These are phyloP conservation scores for Nepenthes alata DNA, from an alignment of 179 eudicot genomes.

Conservation along the genomic window DNA sequence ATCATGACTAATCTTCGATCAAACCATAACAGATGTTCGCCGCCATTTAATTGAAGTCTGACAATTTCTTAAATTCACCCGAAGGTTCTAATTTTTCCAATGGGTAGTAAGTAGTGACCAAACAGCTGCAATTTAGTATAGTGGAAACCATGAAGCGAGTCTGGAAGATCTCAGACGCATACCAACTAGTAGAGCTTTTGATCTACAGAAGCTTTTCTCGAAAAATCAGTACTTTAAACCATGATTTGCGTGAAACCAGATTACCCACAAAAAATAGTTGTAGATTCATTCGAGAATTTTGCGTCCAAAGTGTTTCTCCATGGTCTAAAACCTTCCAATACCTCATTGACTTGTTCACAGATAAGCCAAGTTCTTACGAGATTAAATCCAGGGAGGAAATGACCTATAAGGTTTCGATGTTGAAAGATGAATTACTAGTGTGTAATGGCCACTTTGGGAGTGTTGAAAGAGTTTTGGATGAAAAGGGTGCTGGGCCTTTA, in stretches of 20 bases:
- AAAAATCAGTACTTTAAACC: constrained; percentile 1
- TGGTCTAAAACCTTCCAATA: background rate
- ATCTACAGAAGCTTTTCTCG: constrained; percentile 1
- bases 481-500: constrained; percentile 27
- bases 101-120: no score
- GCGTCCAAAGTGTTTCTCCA: background rate
- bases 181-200: constrained; percentile 7
- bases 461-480: constrained; percentile 22
- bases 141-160: constrained; percentile 10
- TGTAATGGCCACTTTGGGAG: constrained; percentile 2
- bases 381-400: background rate
- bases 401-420: constrained; percentile 5
- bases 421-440: constrained; percentile 18
- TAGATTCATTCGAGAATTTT: background rate
- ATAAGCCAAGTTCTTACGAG: background rate
- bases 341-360: constrained; percentile 9
- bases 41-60: no score
- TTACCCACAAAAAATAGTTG: background rate
- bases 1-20: background rate
- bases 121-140: no score
- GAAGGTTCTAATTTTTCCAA: no score
- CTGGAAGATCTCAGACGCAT: constrained; percentile 8
- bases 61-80: no score
- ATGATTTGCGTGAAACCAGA: no score
- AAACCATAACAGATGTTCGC: background rate